phyloP scores from a whole-genome alignment of 345 rosid species.

The Firmiana major region DNA sequence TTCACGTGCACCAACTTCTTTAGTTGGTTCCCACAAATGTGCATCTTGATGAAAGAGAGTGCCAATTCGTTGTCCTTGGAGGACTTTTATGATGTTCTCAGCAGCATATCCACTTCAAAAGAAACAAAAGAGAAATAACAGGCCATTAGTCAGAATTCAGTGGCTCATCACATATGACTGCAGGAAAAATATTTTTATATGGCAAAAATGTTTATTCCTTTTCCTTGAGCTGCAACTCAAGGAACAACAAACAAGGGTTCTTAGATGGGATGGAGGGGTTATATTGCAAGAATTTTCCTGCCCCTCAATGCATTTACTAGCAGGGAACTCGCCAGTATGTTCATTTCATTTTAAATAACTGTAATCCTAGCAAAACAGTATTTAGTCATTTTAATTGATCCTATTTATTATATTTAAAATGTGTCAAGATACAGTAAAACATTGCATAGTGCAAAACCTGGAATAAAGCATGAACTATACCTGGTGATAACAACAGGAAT shows the following conservation, averaged over 20 bases:
- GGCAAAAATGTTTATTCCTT: neutral
- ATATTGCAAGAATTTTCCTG: neutral
- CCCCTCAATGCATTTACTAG: neutral
- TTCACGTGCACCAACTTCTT: constrained; percentile 60
- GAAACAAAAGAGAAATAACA: constrained; percentile 9
- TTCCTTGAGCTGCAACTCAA: neutral
- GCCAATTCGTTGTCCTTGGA: constrained; percentile 81
- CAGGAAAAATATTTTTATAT: neutral
- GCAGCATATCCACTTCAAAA: constrained; percentile 71
- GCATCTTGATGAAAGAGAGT: constrained; percentile 95
- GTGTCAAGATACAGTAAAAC: neutral
- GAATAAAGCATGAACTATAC: constrained; percentile 30
- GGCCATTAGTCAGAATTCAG: neutral
- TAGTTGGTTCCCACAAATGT: constrained; percentile 55
- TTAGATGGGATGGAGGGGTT: neutral
- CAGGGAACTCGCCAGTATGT: neutral
- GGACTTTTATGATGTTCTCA: constrained; percentile 72
- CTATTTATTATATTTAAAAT: neutral
- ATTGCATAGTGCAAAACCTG: neutral
- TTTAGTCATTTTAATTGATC: neutral
- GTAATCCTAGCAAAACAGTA: neutral
- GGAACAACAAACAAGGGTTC: neutral
- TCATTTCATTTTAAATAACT: neutral
- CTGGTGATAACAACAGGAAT: constrained; percentile 96
- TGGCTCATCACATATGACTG: neutral